Base-by-base conservation (phyloP, 2,329 filamentous ascomycete genomes). In the Colletotrichum gloeosporioides region DNA sequence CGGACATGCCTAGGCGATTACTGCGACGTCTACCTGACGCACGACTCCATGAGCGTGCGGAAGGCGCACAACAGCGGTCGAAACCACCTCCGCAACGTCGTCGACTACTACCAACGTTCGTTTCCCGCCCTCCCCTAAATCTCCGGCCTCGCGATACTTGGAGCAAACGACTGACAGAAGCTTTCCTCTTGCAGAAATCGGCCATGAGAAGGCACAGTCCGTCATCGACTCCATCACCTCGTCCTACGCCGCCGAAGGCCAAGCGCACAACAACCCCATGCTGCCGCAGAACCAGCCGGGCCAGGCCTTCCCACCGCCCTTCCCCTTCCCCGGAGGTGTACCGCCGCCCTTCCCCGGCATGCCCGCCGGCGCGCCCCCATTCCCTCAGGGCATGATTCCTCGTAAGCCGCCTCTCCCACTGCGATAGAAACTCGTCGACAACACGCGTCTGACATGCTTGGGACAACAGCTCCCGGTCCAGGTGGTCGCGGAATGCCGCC, bases 21-120 rank as follows among this genome's bases (percentile, higher is more conserved):
- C 88, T 99, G 97, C 92, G 97, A 99, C 94, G 97, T 99, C 86
- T 99, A 99, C 91, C 94, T 99, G 81, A 99, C 97, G 80, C 97
- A 99, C 91, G 97, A 99, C 90, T 98, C 96, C 62, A 99, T 99
- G 96, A 98, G 96, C 87, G 97, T 99, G 87, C 96, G 97, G 82
- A 99, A 99, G 89, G 97, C 97, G 66, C 97, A 99, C 87, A 99
- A 99, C 89, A 94, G 93, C 84, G 97, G 97, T 78, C 93, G 96
- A 82, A 99, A 99, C 88, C 97, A 99, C 84, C 88, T 99, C 78
- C 95, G 97, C 83, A 99, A 99, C 86, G 97, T 99, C 34, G 94
- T 98, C 81, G 96, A 98, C 84, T 99, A 99, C 88, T 99, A 99
- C 86, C 96, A 99, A 88, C 96, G 95, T 96, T 87, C 75, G 90